Conservation (phyloP, 805 yeast genomes). For the Metschnikowia vanudenii region DNA sequence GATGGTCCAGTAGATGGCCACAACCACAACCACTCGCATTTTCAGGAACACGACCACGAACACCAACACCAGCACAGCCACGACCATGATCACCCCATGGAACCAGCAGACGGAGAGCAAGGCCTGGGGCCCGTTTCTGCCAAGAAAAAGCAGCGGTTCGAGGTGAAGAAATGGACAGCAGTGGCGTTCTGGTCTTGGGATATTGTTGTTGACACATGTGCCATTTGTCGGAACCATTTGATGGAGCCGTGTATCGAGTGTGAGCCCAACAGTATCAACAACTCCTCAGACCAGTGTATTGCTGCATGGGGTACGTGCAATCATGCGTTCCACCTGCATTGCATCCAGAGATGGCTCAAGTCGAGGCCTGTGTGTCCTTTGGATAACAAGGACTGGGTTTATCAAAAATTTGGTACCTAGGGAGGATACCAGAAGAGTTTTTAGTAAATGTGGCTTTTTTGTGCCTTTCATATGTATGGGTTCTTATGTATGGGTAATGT, state of each 20-base stretch:
- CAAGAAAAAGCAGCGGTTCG: slow-evolving; percentile 67
- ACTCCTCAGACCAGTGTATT: slow-evolving; percentile 68
- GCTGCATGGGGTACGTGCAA: slow-evolving; percentile 98
- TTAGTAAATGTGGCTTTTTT: too few relatives aligned
- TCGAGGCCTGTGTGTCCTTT: slow-evolving; percentile 96
- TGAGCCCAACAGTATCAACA: slow-evolving; percentile 71
- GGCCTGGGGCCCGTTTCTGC: slow-evolving; percentile 18
- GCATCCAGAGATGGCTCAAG: slow-evolving; percentile 92
- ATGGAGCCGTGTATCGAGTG: slow-evolving; percentile 99
- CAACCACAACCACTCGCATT: neutral
- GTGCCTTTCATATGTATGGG: too few relatives aligned
- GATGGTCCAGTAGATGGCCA: slow-evolving; percentile 7
- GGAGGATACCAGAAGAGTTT: too few relatives aligned
- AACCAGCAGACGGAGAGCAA: slow-evolving; percentile 1
- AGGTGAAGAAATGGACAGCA: slow-evolving; percentile 97
- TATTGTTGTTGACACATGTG: slow-evolving; percentile 92
- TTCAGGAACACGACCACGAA: too few relatives aligned
- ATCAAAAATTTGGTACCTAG: slow-evolving; percentile 66
- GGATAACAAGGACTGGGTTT: slow-evolving; percentile 87
- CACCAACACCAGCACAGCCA: neutral
- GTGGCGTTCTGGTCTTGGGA: slow-evolving; percentile 99
- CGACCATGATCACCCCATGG: slow-evolving; percentile 11
- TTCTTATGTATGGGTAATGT: slow-evolving; percentile 1
- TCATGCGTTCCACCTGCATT: slow-evolving; percentile 98
- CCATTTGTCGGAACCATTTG: slow-evolving; percentile 94